Evolutionary conservation across 2,329 filamentous ascomycete species (phyloP), one percentile per base, ranked within the genome.

Genomic region (Rhynchosporium agropyri): DNA sequence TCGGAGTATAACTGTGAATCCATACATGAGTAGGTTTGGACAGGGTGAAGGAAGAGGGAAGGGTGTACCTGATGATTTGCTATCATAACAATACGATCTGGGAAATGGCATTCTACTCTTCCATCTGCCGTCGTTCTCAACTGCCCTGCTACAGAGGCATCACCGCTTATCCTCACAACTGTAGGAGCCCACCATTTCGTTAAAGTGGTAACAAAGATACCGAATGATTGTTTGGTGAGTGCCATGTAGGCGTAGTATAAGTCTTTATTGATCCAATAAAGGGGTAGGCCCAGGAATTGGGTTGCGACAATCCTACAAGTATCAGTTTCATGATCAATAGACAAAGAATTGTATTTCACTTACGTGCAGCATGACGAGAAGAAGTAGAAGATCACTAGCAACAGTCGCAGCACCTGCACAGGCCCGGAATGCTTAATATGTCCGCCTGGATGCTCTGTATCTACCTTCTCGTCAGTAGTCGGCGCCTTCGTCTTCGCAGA

Each of bases 101-200:
- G 91, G 68, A 96, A 96, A 67, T 85, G 81, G 74, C 91, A 92
- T 71, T 92, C 82, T 42, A 96, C 82, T 60, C 86, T 84, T 13
- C 92, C 92, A 72, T 92, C 89, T 3, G 81, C 76, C 5, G 86
- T 89, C 67, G 88, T 81, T 65, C 80, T 81, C 59, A 96, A 84
- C 77, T 96, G 89, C 15, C 86, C 89, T 7, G 86, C 83, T 67
- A 96, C 90, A 33, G 89, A 91, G 58, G 84, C 86, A 76, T 96
- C 91, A 48, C 92, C 92, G 74, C 91, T 95, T 71, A 96, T 89
- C 60, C 90, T 83, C 61, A 96, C 88, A 4, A 87, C 83, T 0
- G 91, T 95, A 3, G 91, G 90, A n/a, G 89, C 89, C 89, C 91
- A 96, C 81, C 90, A 90, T 72, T 94, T 86, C 13, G 91, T 96